phyloP scores from a whole-genome alignment of 1,139 yeast species.

The Diutina scorzettiae region DNA sequence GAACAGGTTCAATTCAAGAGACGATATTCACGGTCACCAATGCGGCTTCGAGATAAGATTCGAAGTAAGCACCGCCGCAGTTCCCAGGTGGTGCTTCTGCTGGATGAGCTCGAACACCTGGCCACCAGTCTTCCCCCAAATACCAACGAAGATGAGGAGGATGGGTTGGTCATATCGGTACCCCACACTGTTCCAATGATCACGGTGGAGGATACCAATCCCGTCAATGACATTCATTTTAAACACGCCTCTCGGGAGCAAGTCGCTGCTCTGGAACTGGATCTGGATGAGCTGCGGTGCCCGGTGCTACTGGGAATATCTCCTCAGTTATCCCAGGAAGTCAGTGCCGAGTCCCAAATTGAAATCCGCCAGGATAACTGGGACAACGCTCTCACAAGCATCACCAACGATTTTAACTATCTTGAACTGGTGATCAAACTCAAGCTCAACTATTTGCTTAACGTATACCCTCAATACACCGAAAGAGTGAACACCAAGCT shows the following conservation, averaged over 20 bases:
- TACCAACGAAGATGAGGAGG: neutral
- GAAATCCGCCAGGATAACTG: neutral
- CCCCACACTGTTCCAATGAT: neutral
- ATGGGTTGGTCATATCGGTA: neutral
- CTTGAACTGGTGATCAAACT: neutral
- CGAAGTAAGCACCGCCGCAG: neutral
- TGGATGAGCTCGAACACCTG: slow-evolving; percentile 2
- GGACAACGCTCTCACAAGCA: neutral
- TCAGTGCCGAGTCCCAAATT: neutral
- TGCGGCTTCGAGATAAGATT: neutral
- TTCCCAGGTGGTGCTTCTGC: neutral
- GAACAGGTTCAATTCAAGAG: neutral
- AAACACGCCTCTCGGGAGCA: neutral
- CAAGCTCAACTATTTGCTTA: neutral
- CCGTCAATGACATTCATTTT: neutral
- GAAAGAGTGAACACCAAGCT: neutral
- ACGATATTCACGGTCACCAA: slow-evolving; percentile 1
- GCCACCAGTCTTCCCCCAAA: neutral
- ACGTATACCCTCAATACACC: slow-evolving; percentile 4
- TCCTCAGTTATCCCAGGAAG: neutral
- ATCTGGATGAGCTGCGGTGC: neutral
- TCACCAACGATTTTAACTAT: neutral
- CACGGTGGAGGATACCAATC: neutral
- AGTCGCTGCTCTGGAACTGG: neutral
- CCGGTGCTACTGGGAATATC: no score